These are phyloP conservation scores for Coniochaeta sp. DNA, from an alignment of 2,329 filamentous ascomycete genomes.

Conservation along the genomic window DNA sequence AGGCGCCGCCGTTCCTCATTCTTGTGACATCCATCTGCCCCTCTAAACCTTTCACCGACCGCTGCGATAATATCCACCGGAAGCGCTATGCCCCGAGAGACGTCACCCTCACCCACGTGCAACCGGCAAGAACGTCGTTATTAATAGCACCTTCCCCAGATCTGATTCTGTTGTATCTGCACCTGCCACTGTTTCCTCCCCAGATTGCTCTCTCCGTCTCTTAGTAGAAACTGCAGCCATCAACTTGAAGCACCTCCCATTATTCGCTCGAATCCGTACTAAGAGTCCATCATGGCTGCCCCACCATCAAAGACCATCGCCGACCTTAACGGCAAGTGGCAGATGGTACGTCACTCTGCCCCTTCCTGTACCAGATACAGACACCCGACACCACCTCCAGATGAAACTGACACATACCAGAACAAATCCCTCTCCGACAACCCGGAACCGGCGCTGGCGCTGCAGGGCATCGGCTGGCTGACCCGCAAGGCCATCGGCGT, in stretches of 20 bases:
- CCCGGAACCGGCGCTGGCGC: slow-evolving; percentile 59
- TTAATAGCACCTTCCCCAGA: not conserved
- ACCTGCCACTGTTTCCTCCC: too few relatives aligned
- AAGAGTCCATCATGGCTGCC: slow-evolving; percentile 55
- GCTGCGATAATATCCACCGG: not conserved
- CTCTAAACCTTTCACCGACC: too few relatives aligned
- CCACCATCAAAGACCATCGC: slow-evolving; percentile 58
- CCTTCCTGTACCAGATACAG: not conserved
- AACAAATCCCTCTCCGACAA: slow-evolving; percentile 68
- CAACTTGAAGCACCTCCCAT: too few relatives aligned
- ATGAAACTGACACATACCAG: slow-evolving; percentile 31
- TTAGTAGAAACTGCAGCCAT: too few relatives aligned
- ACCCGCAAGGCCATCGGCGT: slow-evolving; percentile 63
- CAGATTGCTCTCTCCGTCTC: not conserved
- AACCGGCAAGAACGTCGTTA: not conserved
- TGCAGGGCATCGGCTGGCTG: slow-evolving; percentile 68
- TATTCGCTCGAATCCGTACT: too few relatives aligned
- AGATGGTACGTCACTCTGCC: slow-evolving; percentile 47
- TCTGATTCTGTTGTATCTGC: not conserved
- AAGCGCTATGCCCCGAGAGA: not conserved
- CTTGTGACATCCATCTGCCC: not conserved
- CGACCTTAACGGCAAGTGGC: slow-evolving; percentile 63
- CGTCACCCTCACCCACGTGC: not conserved
- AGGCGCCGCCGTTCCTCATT: not conserved
- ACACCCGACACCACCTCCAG: not conserved